Evolutionary conservation across 805 yeast genomes (phyloP), one percentile per base, ranked within the genome.

Genomic region (Sugiyamaella valdiviana): DNA sequence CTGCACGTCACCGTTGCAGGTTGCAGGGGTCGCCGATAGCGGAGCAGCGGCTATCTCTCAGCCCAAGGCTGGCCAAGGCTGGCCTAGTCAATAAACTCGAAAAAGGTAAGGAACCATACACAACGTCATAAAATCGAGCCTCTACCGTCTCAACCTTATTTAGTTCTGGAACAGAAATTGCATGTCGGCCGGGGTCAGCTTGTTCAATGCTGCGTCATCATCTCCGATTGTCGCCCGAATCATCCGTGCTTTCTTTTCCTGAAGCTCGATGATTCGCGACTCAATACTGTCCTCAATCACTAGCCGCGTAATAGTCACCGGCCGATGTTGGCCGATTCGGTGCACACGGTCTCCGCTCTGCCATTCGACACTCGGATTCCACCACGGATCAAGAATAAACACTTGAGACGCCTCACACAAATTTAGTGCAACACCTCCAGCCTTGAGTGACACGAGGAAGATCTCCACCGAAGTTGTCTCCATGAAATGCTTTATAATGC

Each of bases 351-450:
- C 99, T 67, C 95, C 96, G 44, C 95, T 83, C 65, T 93, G 99
- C 89, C 97, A 93, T 65, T 93, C 99, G 6, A 91, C 93, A 57
- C 95, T 85, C 1, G 98, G 98, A 63, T 93, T 95, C 98, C 99
- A 93, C 99, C 99, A 93, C 32, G 98, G 98, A 60, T 93, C 99
- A 73, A 93, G 73, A 40, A 93, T 75, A 57, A 93, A 93, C 42
- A 93, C 98, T 61, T 91, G 98, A 2, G 95, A 89, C 0, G 99
- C 98, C 61, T 95, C 99, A 61, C 96, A 91, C 55, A 93, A 73
- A 63, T 93, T 93, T 56, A 93, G 73, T 0, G 99, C 99, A 39
- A 93, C 99, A 69, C 99, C 99, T 57, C 99, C 99, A 0, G 99
- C 99, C 63, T 93, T 93, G 59, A 93, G 75, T 32, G 96, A 88